Conservation (phyloP, 768 basidiomycete species). For the Cantharellus anzutake region DNA sequence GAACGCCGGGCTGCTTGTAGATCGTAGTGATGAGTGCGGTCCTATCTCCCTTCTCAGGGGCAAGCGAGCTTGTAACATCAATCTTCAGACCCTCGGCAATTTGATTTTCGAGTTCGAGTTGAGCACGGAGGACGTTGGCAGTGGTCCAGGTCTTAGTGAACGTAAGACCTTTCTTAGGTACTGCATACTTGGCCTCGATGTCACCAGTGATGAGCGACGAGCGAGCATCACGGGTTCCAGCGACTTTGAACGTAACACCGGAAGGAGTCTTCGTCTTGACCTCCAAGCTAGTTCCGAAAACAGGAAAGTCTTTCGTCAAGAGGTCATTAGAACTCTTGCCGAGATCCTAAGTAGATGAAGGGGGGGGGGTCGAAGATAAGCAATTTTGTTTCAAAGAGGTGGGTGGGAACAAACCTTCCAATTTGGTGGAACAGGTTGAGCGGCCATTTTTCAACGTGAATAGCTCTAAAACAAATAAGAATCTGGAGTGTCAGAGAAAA, state of each 20-base stretch:
- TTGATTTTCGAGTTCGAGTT: constrained; percentile 91
- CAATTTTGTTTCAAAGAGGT: background rate
- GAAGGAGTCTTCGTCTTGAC: constrained; percentile 82
- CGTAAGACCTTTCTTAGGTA: constrained; percentile 82
- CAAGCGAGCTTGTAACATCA: constrained; percentile 64
- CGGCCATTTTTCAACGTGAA: too few species aligned
- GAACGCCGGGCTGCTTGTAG: constrained; percentile 93
- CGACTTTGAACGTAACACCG: constrained; percentile 85
- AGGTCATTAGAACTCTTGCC: constrained; percentile 97
- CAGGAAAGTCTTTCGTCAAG: constrained; percentile 79
- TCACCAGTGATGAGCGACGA: constrained; percentile 61
- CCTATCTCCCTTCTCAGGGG: constrained; percentile 75
- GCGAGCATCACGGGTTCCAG: constrained; percentile 63
- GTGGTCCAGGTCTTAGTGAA: constrained; percentile 96
- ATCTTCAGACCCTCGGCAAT: constrained; percentile 96
- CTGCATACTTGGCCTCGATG: constrained; percentile 85
- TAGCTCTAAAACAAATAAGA: too few species aligned
- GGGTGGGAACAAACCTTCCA: constrained; percentile 52
- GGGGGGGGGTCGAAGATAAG: background rate
- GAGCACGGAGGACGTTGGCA: constrained; percentile 74
- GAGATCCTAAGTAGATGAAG: constrained; percentile 40
- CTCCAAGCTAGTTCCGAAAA: constrained; percentile 52
- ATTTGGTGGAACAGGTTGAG: constrained; percentile 90
- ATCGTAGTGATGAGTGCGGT: constrained; percentile 59
- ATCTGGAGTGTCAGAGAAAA: too few species aligned